Percentiles rank a stretch among this genome's conserved stretches.
phyloP scores from a whole-genome alignment of 768 basidiomycete genomes.

The Rhodosporidiobolus odoratus region DNA sequence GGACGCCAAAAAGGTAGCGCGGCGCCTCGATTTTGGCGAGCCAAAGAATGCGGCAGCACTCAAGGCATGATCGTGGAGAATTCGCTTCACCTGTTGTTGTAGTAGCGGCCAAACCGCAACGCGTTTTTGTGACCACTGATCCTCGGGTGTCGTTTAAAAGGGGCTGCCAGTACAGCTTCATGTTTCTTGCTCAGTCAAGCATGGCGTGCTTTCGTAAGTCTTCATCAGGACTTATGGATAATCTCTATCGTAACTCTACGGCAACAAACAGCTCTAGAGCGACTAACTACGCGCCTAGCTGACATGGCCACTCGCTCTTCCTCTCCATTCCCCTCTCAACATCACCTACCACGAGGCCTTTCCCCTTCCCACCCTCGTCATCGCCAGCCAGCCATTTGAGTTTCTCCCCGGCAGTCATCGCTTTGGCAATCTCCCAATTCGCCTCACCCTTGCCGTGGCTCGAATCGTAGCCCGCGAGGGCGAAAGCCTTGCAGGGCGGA shows the following conservation, averaged over 20 bases:
- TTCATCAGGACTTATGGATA: too few species aligned
- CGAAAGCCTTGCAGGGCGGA: conserved; percentile 22
- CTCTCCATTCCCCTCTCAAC: conserved; percentile 27
- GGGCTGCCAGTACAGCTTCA: too few species aligned
- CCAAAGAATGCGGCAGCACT: not conserved
- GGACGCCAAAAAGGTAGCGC: conserved; percentile 34
- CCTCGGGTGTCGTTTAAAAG: too few species aligned
- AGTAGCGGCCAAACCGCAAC: too few species aligned
- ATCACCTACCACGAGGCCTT: conserved; percentile 6
- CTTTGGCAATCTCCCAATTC: conserved; percentile 25
- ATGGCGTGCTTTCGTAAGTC: too few species aligned
- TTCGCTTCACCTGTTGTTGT: too few species aligned
- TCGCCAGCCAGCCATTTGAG: conserved; percentile 14
- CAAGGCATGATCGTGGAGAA: not conserved
- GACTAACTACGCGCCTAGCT: too few species aligned
- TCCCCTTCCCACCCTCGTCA: conserved; percentile 9
- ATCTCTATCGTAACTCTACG: too few species aligned
- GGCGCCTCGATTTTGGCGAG: conserved; percentile 31
- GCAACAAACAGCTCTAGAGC: too few species aligned
- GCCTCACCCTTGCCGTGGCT: conserved; percentile 2
- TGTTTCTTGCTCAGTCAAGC: too few species aligned
- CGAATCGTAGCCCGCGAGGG: conserved; percentile 18
- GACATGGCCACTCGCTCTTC: too few species aligned
- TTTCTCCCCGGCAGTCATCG: conserved; percentile 18
- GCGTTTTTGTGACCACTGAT: too few species aligned